Evolutionary conservation across 345 rosid species (phyloP).

Genomic region (Citrus maxima): DNA sequence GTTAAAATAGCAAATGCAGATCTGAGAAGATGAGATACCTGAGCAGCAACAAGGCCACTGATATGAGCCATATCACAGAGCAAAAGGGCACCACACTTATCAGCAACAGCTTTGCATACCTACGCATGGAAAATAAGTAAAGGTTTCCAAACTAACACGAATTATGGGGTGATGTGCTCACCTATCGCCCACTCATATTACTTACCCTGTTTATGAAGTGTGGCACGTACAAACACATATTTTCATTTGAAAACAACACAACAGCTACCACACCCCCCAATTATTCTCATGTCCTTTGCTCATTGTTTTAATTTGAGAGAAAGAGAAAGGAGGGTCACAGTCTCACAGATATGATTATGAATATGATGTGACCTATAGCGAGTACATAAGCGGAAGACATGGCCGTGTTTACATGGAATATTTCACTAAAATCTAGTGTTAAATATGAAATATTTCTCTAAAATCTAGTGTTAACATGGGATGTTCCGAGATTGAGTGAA

Average conservation of each 20-base stretch:
- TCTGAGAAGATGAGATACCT: conserved; percentile 46
- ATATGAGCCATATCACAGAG: conserved; percentile 99
- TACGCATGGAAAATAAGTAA: too few species aligned
- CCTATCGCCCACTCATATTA: background rate
- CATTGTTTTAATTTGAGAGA: background rate
- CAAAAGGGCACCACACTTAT: conserved; percentile 92
- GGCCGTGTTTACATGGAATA: too few species aligned
- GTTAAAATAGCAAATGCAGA: background rate
- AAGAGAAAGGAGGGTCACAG: background rate
- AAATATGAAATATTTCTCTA: too few species aligned
- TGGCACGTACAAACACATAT: background rate
- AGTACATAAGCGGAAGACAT: too few species aligned
- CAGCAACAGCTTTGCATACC: conserved; percentile 73
- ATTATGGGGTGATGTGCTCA: background rate
- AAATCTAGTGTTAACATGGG: too few species aligned
- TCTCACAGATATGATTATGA: too few species aligned
- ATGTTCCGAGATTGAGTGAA: too few species aligned
- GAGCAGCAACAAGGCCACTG: conserved; percentile 99
- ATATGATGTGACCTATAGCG: too few species aligned
- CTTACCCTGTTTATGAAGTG: background rate
- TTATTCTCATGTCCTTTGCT: background rate
- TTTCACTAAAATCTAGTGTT: too few species aligned
- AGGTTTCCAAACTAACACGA: too few species aligned
- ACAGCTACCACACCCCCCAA: background rate
- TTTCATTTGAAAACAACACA: background rate